Base-by-base conservation (phyloP, 176 grass and related monocot species). In the Oryza longistaminata region DNA sequence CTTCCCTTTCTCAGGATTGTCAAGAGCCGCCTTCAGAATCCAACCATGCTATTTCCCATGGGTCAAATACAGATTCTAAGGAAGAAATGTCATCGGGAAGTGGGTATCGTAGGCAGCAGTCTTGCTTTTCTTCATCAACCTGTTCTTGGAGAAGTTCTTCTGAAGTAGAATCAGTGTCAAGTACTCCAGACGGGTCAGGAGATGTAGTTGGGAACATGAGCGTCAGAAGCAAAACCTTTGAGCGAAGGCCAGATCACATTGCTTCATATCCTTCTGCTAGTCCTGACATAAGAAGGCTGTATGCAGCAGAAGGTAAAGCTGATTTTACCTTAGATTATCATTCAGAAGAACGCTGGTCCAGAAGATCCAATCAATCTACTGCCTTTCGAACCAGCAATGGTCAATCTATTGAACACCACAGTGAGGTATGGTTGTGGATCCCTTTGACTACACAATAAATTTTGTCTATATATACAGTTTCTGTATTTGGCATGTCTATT, bases 1-100 rank as follows among this genome's bases (percentile, higher is more conserved):
- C 33, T 33, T 82, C 44, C 65, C 22, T 31, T 82, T 73, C 11
- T 48, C 68, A 90, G 88, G 83, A 86, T 73, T 90, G 49, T 78
- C 66, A 78, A 82, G 45, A 22, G 33, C 3, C 33, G 16, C 22
- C 79, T 60, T 77, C 26, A 1, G 74, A 73, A 21, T 26, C 73
- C 83, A 86, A 78, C 19, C 40, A 74, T 86, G 84, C 49, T 68
- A 61, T 58, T 90, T 35, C 37, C 35, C 45, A 34, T 66, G 34
- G 83, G 27, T 73, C 83, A 37, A 45, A 73, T 82, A 25, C 68
- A 90, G 75, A 64, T 89, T 65, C 45, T 15, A 67, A 78, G 67
- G 78, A 90, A 78, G 46, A 45, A 66, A 61, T 82, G 19, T 53
- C 79, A 78, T 55, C 71, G 3, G 73, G 25, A 60, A 86, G 88